A percentile compares a stretch with the other conserved stretches of the same genome.
These are phyloP conservation scores for Hypocreales sp. DNA, from an alignment of 2,329 filamentous ascomycete species.

Conservation along the genomic window DNA sequence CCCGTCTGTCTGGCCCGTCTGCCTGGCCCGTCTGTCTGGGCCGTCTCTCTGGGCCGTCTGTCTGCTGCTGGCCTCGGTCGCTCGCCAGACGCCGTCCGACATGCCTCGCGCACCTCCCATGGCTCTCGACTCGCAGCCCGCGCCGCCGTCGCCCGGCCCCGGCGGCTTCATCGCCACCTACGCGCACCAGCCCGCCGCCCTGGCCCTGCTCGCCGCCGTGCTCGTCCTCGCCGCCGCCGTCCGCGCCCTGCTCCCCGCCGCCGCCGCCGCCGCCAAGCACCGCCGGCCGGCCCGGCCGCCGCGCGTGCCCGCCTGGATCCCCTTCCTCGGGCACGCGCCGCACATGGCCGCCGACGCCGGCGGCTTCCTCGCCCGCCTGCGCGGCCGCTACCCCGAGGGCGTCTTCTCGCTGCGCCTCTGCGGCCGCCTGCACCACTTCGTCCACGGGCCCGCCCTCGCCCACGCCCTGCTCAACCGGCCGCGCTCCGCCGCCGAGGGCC, in stretches of 20 bases:
- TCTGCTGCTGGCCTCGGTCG: too few species aligned
- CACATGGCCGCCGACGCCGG: conserved; percentile 14
- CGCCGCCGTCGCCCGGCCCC: conserved; percentile 1
- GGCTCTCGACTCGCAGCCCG: background rate
- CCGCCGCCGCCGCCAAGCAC: background rate
- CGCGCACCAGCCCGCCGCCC: conserved; percentile 8
- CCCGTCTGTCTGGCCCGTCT: too few species aligned
- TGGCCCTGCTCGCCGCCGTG: conserved; percentile 9
- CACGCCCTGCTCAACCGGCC: conserved; percentile 14
- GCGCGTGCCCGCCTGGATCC: conserved; percentile 18
- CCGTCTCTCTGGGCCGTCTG: too few species aligned
- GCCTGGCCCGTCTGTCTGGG: too few species aligned
- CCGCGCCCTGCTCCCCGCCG: conserved; percentile 5
- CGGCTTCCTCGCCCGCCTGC: conserved; percentile 14
- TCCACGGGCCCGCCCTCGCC: conserved; percentile 16
- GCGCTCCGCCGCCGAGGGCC: conserved; percentile 8
- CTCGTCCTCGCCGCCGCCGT: conserved; percentile 12
- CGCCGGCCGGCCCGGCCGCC: conserved; percentile 6
- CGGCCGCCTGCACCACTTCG: conserved; percentile 16
- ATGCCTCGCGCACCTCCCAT: too few species aligned
- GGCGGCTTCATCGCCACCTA: conserved; percentile 2
- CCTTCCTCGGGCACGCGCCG: conserved; percentile 19
- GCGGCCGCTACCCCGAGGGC: conserved; percentile 16
- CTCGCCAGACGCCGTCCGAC: too few species aligned
- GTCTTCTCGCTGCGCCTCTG: conserved; percentile 19